Conservation (phyloP, 2,329 filamentous ascomycete genomes). For the Colletotrichum musae region DNA sequence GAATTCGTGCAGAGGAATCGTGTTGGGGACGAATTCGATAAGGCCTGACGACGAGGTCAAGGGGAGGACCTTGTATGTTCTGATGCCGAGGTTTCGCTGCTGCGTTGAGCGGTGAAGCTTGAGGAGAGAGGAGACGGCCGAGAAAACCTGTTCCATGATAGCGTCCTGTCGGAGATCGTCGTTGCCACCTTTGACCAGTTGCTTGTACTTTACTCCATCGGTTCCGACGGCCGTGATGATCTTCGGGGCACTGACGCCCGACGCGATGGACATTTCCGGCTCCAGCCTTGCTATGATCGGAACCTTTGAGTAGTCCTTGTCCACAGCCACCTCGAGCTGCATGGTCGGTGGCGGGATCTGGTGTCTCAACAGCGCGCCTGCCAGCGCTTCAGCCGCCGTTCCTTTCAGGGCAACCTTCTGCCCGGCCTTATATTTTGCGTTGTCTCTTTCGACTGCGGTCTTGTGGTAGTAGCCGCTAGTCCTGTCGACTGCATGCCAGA, state of each 20-base stretch:
- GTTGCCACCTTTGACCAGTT: constrained; percentile 94
- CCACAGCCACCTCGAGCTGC: constrained; percentile 81
- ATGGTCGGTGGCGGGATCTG: constrained; percentile 91
- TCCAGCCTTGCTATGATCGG: constrained; percentile 83
- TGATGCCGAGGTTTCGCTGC: constrained; percentile 88
- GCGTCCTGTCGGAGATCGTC: constrained; percentile 97
- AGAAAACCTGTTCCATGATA: constrained; percentile 99
- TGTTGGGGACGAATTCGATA: constrained; percentile 97
- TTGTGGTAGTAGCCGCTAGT: constrained; percentile 77
- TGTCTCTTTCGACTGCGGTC: constrained; percentile 76
- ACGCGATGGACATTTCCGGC: constrained; percentile 85
- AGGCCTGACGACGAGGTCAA: constrained; percentile 88
- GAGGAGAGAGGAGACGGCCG: constrained; percentile 91
- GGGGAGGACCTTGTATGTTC: constrained; percentile 97
- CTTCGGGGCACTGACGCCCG: constrained; percentile 93
- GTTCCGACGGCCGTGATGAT: constrained; percentile 86
- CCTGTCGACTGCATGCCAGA: constrained; percentile 81
- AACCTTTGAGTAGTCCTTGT: constrained; percentile 82
- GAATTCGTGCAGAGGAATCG: constrained; percentile 91
- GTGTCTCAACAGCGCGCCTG: constrained; percentile 74
- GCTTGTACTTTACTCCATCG: constrained; percentile 86
- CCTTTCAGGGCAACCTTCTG: constrained; percentile 76
- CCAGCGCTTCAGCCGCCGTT: constrained; percentile 74
- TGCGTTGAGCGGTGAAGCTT: constrained; percentile 89
- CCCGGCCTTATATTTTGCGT: constrained; percentile 77